Base-by-base conservation (phyloP, 2,329 filamentous ascomycete genomes). In the Neofusicoccum laricinum region DNA sequence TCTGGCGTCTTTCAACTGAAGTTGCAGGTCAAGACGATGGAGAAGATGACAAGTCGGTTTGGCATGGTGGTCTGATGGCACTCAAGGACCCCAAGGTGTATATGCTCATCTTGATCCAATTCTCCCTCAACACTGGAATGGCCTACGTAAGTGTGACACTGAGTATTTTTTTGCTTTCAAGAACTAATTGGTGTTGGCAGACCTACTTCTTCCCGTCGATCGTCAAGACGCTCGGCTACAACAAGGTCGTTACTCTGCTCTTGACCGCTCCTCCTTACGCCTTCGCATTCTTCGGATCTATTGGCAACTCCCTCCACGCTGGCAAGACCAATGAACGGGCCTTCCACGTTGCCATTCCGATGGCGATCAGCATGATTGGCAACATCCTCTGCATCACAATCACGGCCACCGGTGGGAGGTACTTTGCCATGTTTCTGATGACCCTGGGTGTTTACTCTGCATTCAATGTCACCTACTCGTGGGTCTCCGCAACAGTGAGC, bases 51-150 rank as follows among this genome's bases (percentile, higher is more conserved):
- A 79, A 85, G 68, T 81, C 81, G 2, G 70, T 78, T 2, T 82
- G 85, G 66, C 80, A 80, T 8, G 86, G 86, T 10, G 72, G 87
- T 34, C 77, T 83, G 61, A 85, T 88, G 81, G 84, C 85, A 0
- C 70, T 87, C 57, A 86, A 84, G 72, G 87, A 89, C 66, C 15
- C 76, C 67, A 88, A 88, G 77, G 85, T 88, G 66, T 89, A 87
- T 69, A 69, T 88, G 66, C 84, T 88, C 83, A 87, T 87, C 81
- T 63, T 88, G 6, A 85, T 85, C 43, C 55, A 59, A 19, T 59
- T 59, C 55, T 59, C 55, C 1, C 17, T 59, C 25, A 59, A 59
- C n/a, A 1, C 84, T 88, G 64, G 55, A 14, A 85, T 84, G 2
- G 84, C 85, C 3, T 88, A 88, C 66, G 85, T 88, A 7, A 59